phyloP scores from a whole-genome alignment of 2,329 filamentous ascomycete genomes.

The Xylariaceae sp. region DNA sequence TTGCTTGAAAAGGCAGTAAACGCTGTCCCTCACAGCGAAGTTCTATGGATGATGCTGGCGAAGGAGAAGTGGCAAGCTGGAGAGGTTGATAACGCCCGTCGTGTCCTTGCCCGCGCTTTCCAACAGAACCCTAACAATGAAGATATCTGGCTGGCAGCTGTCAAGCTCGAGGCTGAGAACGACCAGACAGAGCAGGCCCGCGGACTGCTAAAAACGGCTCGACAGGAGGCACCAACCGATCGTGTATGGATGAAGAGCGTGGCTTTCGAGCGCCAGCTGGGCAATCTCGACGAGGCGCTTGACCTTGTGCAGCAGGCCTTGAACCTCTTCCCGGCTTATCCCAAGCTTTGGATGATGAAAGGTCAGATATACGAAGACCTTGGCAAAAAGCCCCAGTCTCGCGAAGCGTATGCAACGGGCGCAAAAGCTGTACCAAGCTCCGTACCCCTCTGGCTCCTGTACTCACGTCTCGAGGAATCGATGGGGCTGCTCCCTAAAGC shows the following conservation, averaged over 20 bases:
- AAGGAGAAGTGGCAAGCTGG: conserved; percentile 91
- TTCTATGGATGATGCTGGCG: conserved; percentile 92
- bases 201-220: conserved; percentile 74
- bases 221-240: conserved; percentile 86
- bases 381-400: conserved; percentile 73
- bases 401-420: conserved; percentile 84
- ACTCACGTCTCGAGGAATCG: conserved; percentile 81
- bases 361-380: conserved; percentile 92
- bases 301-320: conserved; percentile 84
- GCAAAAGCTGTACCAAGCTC: conserved; percentile 82
- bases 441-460: conserved; percentile 84
- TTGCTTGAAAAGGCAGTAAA: conserved; percentile 91
- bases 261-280: conserved; percentile 83
- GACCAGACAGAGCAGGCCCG: conserved; percentile 77
- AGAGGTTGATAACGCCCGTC: conserved; percentile 79
- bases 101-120: conserved; percentile 84
- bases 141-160: conserved; percentile 94
- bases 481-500: conserved; percentile 83
- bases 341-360: conserved; percentile 98
- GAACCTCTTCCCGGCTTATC: conserved; percentile 75
- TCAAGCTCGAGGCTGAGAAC: conserved; percentile 92
- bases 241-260: conserved; percentile 97
- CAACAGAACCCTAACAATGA: conserved; percentile 95
- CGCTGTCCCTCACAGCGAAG: conserved; percentile 84
- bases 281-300: conserved; percentile 73